A percentile compares a stretch with the other conserved stretches of the same genome.
Evolutionary conservation across 2,329 filamentous ascomycete species (phyloP).

Genomic region (Metarhizium anisopliae): DNA sequence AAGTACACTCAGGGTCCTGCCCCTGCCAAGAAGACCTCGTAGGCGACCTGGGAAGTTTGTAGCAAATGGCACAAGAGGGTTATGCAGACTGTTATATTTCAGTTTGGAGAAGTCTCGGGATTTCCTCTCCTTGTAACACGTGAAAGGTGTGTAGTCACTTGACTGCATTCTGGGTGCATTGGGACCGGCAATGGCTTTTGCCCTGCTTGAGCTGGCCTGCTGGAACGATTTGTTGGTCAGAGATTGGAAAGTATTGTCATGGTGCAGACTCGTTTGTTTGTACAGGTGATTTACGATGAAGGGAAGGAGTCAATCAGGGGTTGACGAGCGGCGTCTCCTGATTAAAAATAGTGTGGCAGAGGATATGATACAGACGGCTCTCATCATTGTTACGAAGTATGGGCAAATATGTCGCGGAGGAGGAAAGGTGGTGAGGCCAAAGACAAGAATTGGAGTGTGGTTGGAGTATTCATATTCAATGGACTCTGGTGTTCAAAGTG

Average conservation of each 20-base stretch:
- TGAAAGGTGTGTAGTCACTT: background rate
- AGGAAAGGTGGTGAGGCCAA: background rate
- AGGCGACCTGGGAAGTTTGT: slow-evolving; percentile 10
- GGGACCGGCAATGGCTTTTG: background rate
- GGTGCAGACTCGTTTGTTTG: background rate
- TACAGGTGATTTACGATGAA: background rate
- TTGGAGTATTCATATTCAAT: slow-evolving; percentile 4
- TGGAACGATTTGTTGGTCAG: background rate
- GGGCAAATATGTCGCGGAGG: background rate
- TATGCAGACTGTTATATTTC: background rate
- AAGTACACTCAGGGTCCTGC: slow-evolving; percentile 57
- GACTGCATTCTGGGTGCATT: background rate
- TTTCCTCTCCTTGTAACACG: background rate
- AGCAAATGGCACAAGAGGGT: background rate
- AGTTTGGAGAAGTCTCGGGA: background rate
- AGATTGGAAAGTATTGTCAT: background rate
- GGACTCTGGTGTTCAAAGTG: slow-evolving; percentile 1
- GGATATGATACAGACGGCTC: background rate
- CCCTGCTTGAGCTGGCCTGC: background rate
- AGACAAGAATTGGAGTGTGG: slow-evolving; percentile 3
- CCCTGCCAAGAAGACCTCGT: slow-evolving; percentile 39
- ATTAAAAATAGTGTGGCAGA: background rate
- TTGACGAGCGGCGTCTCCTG: background rate
- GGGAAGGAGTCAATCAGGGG: background rate
- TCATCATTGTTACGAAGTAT: slow-evolving; percentile 4